Evolutionary conservation across 2,329 filamentous ascomycete species (phyloP).

Genomic region (Penicillium sp.): DNA sequence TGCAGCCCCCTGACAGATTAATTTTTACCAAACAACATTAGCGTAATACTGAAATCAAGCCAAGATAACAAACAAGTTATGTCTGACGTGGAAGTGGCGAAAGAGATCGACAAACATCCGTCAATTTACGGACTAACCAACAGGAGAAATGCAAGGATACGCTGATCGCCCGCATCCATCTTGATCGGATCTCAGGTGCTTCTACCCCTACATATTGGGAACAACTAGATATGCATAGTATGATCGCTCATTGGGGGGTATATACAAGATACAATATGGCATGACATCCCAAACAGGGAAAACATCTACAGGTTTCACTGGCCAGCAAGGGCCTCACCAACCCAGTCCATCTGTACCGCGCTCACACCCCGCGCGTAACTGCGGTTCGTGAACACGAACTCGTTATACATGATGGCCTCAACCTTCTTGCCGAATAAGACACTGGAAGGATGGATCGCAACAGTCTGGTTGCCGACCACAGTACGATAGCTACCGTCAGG

Average conservation of each 20-base stretch:
- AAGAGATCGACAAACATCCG: slow-evolving; percentile 6
- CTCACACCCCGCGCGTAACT: slow-evolving; percentile 64
- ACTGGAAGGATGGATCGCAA: slow-evolving; percentile 63
- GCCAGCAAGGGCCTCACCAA: slow-evolving; percentile 51
- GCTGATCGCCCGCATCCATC: slow-evolving; percentile 2
- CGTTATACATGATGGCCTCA: slow-evolving; percentile 65
- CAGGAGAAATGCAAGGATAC: slow-evolving; percentile 8
- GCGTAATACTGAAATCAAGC: neutral
- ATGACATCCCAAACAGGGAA: neutral
- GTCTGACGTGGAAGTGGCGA: slow-evolving; percentile 18
- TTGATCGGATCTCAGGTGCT: neutral
- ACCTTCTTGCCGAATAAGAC: slow-evolving; percentile 61
- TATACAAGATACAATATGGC: slow-evolving; percentile 1
- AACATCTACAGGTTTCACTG: slow-evolving; percentile 6
- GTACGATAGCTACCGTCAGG: slow-evolving; percentile 64
- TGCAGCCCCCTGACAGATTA: neutral
- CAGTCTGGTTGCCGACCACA: slow-evolving; percentile 60
- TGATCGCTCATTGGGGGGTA: neutral
- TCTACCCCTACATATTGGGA: neutral
- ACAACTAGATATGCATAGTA: neutral
- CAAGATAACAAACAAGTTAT: neutral
- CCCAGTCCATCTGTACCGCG: slow-evolving; percentile 63
- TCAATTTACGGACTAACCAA: slow-evolving; percentile 1
- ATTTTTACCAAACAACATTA: neutral
- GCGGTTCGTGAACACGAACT: slow-evolving; percentile 65